A percentile compares a stretch with the other conserved stretches of the same genome.
Evolutionary conservation across 2,329 filamentous ascomycete species (phyloP).

Genomic region (Purpureocillium lavendulum): DNA sequence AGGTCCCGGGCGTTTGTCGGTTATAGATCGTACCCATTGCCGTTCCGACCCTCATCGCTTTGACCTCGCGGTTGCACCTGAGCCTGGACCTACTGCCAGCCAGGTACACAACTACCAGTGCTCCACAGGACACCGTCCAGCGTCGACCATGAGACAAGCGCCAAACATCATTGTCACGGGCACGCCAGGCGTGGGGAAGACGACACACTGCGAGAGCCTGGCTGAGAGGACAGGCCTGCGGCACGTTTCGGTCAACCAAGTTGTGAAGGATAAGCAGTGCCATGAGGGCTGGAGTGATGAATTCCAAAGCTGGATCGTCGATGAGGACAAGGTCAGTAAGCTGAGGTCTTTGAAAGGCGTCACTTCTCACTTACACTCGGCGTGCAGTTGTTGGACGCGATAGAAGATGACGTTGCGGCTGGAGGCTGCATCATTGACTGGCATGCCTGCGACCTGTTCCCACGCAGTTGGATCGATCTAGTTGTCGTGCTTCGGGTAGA

Average conservation of each 20-base stretch:
- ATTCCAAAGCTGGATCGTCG: conserved; percentile 82
- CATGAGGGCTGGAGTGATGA: conserved; percentile 85
- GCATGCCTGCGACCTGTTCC: conserved; percentile 96
- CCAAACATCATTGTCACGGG: conserved; percentile 95
- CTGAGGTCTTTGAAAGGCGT: background rate
- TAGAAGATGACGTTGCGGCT: conserved; percentile 70
- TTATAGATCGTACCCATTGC: no score
- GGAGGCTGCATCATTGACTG: conserved; percentile 93
- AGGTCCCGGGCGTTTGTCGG: no score
- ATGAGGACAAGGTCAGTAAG: conserved; percentile 77
- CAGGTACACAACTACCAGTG: no score
- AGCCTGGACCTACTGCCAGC: no score
- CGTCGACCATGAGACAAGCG: conserved; percentile 33
- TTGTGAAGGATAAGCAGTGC: conserved; percentile 82
- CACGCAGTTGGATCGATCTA: conserved; percentile 86
- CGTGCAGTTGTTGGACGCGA: conserved; percentile 68
- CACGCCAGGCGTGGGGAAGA: conserved; percentile 93
- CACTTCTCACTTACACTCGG: conserved; percentile 8
- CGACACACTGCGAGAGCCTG: conserved; percentile 78
- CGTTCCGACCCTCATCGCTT: no score
- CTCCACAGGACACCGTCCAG: no score
- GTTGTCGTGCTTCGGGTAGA: conserved; percentile 85
- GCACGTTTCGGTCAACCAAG: conserved; percentile 81
- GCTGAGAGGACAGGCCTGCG: conserved; percentile 68
- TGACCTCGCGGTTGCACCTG: no score